Evolutionary conservation across 495 filamentous ascomycete genomes (phyloP).

Genomic region (Schizothecium vesticola): DNA sequence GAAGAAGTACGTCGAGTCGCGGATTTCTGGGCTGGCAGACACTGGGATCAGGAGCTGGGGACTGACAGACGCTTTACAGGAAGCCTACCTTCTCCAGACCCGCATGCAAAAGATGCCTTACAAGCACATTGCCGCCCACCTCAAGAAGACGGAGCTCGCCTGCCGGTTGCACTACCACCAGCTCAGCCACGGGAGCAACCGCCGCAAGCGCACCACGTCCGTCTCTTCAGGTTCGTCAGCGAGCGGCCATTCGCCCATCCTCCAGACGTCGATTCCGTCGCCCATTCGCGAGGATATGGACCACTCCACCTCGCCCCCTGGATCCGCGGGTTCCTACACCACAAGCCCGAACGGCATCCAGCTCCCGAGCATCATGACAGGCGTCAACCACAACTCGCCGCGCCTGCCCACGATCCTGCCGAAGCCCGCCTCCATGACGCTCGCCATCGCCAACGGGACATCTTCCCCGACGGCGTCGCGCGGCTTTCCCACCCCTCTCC

Average conservation of each 20-base stretch:
- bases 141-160: conserved; percentile 81
- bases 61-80: conserved; percentile 42
- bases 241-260: conserved; percentile 42
- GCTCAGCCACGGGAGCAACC: conserved; percentile 72
- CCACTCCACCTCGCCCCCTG: conserved; percentile 32
- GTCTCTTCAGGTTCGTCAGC: conserved; percentile 52
- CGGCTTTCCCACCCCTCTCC: conserved; percentile 31
- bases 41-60: neutral
- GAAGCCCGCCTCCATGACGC: conserved; percentile 50
- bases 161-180: conserved; percentile 83
- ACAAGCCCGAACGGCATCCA: conserved; percentile 37
- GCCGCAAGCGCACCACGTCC: conserved; percentile 61
- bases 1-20: conserved; percentile 56
- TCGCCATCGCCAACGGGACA: conserved; percentile 29
- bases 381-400: conserved; percentile 34
- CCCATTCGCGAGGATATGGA: conserved; percentile 40
- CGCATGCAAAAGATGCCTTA: conserved; percentile 82
- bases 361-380: conserved; percentile 42
- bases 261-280: conserved; percentile 41
- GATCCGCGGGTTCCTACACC: conserved; percentile 33
- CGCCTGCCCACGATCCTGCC: conserved; percentile 54
- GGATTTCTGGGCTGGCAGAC: neutral
- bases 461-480: conserved; percentile 30
- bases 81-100: conserved; percentile 79
- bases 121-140: conserved; percentile 76